Evolutionary conservation across 2,329 filamentous ascomycete genomes (phyloP).

Genomic region (Apiospora rasikravindrae): DNA sequence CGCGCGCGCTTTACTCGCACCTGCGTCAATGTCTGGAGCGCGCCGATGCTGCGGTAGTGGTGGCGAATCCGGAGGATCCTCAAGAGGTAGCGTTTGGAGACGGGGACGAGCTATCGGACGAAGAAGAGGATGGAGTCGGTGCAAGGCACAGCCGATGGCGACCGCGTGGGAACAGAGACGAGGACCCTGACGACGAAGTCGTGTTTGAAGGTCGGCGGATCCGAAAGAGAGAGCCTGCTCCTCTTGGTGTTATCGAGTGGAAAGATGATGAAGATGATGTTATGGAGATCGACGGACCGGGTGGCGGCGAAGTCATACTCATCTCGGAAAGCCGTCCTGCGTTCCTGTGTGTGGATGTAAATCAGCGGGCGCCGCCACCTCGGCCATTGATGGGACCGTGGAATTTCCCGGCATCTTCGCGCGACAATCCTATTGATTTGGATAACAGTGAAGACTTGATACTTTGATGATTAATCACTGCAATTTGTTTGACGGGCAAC

Average conservation of each 20-base stretch:
- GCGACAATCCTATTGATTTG: background rate
- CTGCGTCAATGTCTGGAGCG: slow-evolving; percentile 51
- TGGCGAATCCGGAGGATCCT: background rate
- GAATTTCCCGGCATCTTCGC: background rate
- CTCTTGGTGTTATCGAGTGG: background rate
- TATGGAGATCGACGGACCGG: background rate
- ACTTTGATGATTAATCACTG: background rate
- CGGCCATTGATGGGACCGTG: background rate
- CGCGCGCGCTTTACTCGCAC: slow-evolving; percentile 55
- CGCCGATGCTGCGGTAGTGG: slow-evolving; percentile 40
- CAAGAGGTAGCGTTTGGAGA: background rate
- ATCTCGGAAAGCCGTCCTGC: background rate
- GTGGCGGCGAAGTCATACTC: background rate
- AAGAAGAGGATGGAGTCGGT: background rate
- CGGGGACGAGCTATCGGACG: background rate
- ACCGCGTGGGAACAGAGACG: background rate
- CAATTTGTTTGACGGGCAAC: background rate
- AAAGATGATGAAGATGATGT: background rate
- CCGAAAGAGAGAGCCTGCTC: background rate
- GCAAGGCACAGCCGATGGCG: background rate
- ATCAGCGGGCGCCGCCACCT: background rate
- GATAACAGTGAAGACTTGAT: background rate
- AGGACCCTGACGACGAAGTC: background rate
- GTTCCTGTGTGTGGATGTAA: background rate
- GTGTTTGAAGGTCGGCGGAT: background rate